Evolutionary conservation across 1,284 basidiomycete genomes (phyloP), one percentile per base, ranked within the genome.

Genomic region (Cutaneotrichosporon cutaneum): DNA sequence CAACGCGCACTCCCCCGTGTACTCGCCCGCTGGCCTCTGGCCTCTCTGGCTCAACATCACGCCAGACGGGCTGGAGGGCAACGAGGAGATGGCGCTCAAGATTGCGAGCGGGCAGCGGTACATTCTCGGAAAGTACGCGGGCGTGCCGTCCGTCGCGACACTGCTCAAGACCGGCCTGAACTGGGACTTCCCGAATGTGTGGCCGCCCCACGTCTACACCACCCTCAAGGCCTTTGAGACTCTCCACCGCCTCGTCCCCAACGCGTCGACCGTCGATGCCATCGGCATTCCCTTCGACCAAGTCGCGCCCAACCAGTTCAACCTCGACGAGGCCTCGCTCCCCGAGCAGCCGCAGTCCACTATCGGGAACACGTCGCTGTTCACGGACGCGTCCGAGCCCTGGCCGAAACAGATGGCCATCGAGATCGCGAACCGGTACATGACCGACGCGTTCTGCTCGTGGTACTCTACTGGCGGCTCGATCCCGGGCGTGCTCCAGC

Each of bases 21-120:
- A 87, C 79, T 86, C 85, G 16, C 82, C 81, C 0, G 90, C 90
- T 2, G 86, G 86, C 1, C 91, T 90, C 77, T 94, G 91, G 77
- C 91, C 94, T 0, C 81, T 89, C 54, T 95, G 94, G 94, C 88
- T 84, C 59, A 88, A 87, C 26, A 92, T 96, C 71, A 82, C 92
- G 54, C 93, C 93, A 0, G 72, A 83, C 18, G 88, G 90, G 67
- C 72, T 95, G 11, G 75, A 85, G 18, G 72, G 78, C 26, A 87
- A 85, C 68, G 76, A 80, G 59, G 75, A 74, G 0, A 69, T 68
- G 13, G 90, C 90, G 0, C 88, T 93, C 65, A 82, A 84, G 4
- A 84, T 86, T 57, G 92, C 94, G 72, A 81, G 89, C 1, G 83
- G 87, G 0, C 73, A 92, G 27, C 87, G 92, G 72, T 82, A 89